Evolutionary conservation across 305 asterid species (phyloP).

Genomic region (Solanum hybrid): DNA sequence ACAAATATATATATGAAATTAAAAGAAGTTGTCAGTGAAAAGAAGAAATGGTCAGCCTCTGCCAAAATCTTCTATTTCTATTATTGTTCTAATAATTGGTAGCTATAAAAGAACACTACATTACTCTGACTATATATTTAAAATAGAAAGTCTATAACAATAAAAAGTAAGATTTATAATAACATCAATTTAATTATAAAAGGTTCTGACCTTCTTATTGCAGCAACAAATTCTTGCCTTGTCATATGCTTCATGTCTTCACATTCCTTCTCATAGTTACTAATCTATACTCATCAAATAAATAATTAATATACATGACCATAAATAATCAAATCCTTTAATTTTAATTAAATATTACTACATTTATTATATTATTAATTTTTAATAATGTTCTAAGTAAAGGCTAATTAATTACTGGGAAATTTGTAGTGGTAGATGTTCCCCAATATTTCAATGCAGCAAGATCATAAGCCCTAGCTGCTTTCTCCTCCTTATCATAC

Average conservation of each 20-base stretch:
- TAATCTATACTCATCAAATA: conserved; percentile 34
- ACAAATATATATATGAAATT: not conserved
- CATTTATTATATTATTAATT: not conserved
- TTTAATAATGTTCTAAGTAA: not conserved
- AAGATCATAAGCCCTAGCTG: conserved; percentile 90
- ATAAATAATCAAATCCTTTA: not conserved
- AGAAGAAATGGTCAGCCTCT: not conserved
- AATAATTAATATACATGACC: not conserved
- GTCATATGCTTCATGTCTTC: conserved; percentile 97
- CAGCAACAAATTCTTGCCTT: conserved; percentile 90
- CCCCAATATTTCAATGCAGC: conserved; percentile 96
- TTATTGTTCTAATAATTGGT: not conserved
- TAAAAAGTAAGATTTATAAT: not conserved
- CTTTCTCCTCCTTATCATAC: conserved; percentile 91
- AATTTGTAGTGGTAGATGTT: conserved; percentile 83
- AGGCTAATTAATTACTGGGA: conserved; percentile 46
- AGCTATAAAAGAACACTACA: not conserved
- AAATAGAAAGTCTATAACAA: not conserved
- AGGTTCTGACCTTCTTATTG: conserved; percentile 59
- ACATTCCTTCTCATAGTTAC: conserved; percentile 76
- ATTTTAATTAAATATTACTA: not conserved
- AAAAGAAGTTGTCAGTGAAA: not conserved
- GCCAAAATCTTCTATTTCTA: not conserved
- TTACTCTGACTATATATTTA: not conserved
- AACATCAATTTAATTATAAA: not conserved